Percentiles rank a stretch among this genome's conserved stretches.
Evolutionary conservation across 768 basidiomycete species (phyloP).

Genomic region (Kwoniella newhampshirensis): DNA sequence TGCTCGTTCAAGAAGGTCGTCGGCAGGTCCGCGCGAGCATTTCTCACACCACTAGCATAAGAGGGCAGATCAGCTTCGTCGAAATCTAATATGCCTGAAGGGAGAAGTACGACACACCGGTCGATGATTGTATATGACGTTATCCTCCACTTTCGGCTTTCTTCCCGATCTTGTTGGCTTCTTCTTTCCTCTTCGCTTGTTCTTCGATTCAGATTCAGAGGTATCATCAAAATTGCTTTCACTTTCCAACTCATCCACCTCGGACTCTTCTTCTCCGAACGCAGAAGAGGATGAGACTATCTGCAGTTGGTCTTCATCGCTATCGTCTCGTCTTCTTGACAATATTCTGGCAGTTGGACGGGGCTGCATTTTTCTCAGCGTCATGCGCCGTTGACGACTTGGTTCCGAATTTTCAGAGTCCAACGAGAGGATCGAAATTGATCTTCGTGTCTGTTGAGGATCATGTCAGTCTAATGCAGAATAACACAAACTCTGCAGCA

Average conservation of each 20-base stretch:
- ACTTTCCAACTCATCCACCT: conserved; percentile 31
- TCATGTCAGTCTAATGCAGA: no score
- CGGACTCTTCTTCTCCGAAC: conserved; percentile 8
- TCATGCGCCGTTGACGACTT: no score
- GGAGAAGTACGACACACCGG: conserved; percentile 7
- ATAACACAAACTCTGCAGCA: no score
- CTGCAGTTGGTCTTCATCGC: conserved; percentile 2
- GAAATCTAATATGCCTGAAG: neutral
- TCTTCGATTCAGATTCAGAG: conserved; percentile 1
- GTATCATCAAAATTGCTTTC: conserved; percentile 21
- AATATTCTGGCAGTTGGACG: no score
- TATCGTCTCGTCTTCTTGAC: neutral
- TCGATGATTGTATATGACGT: conserved; percentile 12
- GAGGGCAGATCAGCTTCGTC: neutral
- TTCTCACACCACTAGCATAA: conserved; percentile 35
- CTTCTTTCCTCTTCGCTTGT: conserved; percentile 7
- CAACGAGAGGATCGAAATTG: no score
- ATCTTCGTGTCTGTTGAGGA: no score
- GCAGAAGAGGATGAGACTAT: conserved; percentile 4
- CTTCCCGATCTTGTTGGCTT: conserved; percentile 3
- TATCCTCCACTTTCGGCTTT: conserved; percentile 1
- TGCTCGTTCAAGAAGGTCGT: conserved; percentile 28
- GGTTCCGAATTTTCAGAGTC: no score
- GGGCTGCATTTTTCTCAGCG: no score
- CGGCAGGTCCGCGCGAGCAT: conserved; percentile 35